Base-by-base conservation (phyloP, 352 stramenopile genomes). In the Globisporangium nagaii region DNA sequence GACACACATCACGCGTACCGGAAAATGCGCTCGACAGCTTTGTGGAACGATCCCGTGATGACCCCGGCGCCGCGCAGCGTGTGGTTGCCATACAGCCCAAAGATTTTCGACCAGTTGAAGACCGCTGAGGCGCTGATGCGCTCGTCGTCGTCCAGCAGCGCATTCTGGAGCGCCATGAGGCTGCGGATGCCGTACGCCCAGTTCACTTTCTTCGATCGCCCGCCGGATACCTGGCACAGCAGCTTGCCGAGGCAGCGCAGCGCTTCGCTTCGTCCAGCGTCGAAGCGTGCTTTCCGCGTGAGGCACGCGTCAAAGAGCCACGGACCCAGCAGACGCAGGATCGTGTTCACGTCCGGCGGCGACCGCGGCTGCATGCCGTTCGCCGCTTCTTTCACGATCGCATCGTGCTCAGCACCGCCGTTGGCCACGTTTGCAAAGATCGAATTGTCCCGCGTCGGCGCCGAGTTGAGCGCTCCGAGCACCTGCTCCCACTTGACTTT, bases 231-330 rank as follows among this genome's bases (percentile, higher is more conserved):
- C 22, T 85, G 60, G 20, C 78, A 90, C 31, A 93, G 34, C 1
- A 95, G 63, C 25, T 84, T 88, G 28, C 84, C 84, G 0, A 95
- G 67, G 42, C 82, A 95, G 4, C 79, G 72, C 6, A 95, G 46
- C 12, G 84, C 80, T 57, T 95, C 84, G 35, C 79, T 86, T 54
- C 82, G 70, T 36, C 82, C 84, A 12, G 80, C 66, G 3, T 79
- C 77, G 60, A 89, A 95, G 13, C 79, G 78, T 8, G 65, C 61
- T 22, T 83, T 86, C 11, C 84, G 82, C 13, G 72, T 90, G 40
- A 95, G 62, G 36, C 76, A 92, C 6, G 84, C 84, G 39, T 95
- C 84, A 62, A 95, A 95, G 0, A 95, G 57, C 84, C 84, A 95
- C 12, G 84, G 83, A 3, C 84, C 84, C 15, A 95, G 65, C 47